A percentile compares a stretch with the other conserved stretches of the same genome.
phyloP scores from a whole-genome alignment of 2,329 filamentous ascomycete genomes.

The Phialophora macrospora region DNA sequence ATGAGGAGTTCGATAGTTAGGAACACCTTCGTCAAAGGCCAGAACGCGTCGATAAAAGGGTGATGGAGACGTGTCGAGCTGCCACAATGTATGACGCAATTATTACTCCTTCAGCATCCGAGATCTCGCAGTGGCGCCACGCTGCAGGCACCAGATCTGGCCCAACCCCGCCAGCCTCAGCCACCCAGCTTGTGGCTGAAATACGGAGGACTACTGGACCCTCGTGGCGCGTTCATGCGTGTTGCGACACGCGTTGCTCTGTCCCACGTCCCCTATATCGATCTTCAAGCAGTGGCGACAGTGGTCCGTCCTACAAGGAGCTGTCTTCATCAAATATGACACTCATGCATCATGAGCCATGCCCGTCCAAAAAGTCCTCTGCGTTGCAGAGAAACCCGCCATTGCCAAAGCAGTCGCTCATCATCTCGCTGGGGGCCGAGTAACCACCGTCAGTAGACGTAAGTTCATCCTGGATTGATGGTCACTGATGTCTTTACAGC shows the following conservation, averaged over 20 bases:
- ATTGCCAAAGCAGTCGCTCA: conserved; percentile 93
- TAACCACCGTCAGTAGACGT: conserved; percentile 67
- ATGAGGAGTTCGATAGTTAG: conserved; percentile 1
- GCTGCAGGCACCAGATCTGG: conserved; percentile 4
- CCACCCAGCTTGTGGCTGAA: background rate
- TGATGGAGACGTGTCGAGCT: background rate
- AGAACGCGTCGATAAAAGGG: background rate
- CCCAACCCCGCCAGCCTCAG: background rate
- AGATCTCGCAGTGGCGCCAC: conserved; percentile 10
- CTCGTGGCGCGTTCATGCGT: background rate
- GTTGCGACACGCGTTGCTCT: conserved; percentile 12
- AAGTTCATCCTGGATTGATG: background rate
- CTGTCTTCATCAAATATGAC: conserved; percentile 10
- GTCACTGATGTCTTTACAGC: conserved; percentile 54
- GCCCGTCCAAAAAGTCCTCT: conserved; percentile 62
- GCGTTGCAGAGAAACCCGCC: conserved; percentile 86
- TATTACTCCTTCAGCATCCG: background rate
- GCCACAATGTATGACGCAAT: background rate
- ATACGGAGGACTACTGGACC: background rate
- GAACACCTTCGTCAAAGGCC: conserved; percentile 29
- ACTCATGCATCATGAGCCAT: conserved; percentile 34
- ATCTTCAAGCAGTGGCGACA: background rate
- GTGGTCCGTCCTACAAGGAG: background rate
- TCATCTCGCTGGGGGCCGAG: conserved; percentile 79
- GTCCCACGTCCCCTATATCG: background rate